Base-by-base conservation (phyloP, 495 filamentous ascomycete genomes). In the Aspergillus sclerotioniger region DNA sequence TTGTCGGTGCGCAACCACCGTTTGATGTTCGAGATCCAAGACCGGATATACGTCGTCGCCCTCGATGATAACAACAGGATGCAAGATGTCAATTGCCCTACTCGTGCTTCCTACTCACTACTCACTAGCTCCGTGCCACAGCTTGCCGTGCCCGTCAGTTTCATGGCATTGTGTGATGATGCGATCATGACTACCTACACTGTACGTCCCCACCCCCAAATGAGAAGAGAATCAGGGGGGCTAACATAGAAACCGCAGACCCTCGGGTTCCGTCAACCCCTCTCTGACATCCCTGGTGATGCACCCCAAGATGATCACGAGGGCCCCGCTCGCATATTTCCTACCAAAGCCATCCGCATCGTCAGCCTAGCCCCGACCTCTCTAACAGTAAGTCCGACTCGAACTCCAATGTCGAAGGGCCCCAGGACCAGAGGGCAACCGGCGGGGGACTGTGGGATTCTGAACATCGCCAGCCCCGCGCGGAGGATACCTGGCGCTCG, bases 1-100 rank as follows among this genome's bases (percentile, higher is more conserved):
- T 50, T 76, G 46, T 69, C 73, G 0, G 65, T 76, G 31, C 71
- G 67, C 46, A 72, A 76, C 53, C 70, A 72, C 54, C 73, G 72
- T 13, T 6, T 76, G n/a, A 72, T 75, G 70, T 73, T 75, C 25
- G 73, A 76, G 52, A 71, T 73, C n/a, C 64, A 76, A 58, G 71
- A 75, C 31, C 65, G 69, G 8, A 60, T 68, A 12, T 76, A 75
- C 55, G 48, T 76, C 28, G 65, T 76, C 17, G 67, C 69, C 1
- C 66, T 76, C 4, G 67, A 75, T 53, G 67, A 75, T 29, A 37
- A 67, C 10, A 64, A 73, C 41, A 58, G 47, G 6, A 49, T 76
- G n/a, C 70, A 72, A 62, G 59, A 71, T 20, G 46, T 55, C 0
- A 53, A 69, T 10, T 35, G 43, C 29, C 67, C 70, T 10, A 10